These are phyloP conservation scores for Hibiscus trionum DNA, from an alignment of 345 rosid genomes.

Conservation along the genomic window DNA sequence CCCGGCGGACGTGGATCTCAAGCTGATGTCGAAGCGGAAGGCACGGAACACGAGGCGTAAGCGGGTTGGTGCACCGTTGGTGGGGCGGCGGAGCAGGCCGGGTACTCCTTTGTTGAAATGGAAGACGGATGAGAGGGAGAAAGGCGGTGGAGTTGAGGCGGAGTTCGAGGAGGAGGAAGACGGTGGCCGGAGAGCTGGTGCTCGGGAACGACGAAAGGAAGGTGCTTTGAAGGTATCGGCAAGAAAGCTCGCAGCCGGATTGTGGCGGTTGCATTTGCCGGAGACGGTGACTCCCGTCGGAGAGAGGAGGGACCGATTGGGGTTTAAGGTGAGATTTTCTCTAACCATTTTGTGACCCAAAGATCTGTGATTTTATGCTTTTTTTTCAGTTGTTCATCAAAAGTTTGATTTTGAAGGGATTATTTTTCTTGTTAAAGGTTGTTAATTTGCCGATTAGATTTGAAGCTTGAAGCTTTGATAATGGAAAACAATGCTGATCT, in stretches of 20 bases:
- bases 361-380: not conserved
- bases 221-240: conserved; percentile 40
- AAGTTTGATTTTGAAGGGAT: conserved; percentile 9
- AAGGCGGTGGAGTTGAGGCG: conserved; percentile 22
- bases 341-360: not conserved
- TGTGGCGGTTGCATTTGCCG: conserved; percentile 79
- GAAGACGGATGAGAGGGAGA: conserved; percentile 50
- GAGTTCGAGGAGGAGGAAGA: conserved; percentile 27
- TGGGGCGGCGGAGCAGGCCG: conserved; percentile 58
- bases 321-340: conserved; percentile 48
- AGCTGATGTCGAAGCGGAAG: conserved; percentile 34
- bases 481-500: conserved; percentile 14
- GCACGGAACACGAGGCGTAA: conserved; percentile 38
- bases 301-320: conserved; percentile 37
- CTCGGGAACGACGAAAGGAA: conserved; percentile 31
- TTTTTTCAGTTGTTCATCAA: conserved; percentile 7
- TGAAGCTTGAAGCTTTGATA: conserved; percentile 9
- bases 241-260: conserved; percentile 79
- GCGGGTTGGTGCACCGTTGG: conserved; percentile 32
- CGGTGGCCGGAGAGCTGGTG: conserved; percentile 18
- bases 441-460: conserved; percentile 14
- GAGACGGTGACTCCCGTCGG: conserved; percentile 29
- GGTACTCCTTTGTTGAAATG: conserved; percentile 80
- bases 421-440: not conserved
- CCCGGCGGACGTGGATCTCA: conserved; percentile 48